Percentiles rank a stretch among this genome's conserved stretches.
phyloP scores from a whole-genome alignment of 306 rosid species.

The Quercus robur region DNA sequence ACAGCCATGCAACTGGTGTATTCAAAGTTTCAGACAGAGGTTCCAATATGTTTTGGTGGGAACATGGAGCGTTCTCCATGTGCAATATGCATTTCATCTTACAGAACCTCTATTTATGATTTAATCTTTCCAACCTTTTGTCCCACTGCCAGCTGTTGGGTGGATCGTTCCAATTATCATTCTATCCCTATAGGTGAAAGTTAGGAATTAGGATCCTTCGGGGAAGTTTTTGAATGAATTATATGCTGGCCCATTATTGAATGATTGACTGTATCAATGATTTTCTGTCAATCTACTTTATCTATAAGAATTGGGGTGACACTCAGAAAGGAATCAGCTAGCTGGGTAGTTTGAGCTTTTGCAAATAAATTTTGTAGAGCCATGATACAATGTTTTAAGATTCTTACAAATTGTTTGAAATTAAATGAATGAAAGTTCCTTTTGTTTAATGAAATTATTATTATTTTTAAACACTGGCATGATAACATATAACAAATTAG shows the following conservation, averaged over 20 bases:
- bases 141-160: constrained; percentile 31
- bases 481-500: not conserved
- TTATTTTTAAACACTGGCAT: not conserved
- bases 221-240: constrained; percentile 16
- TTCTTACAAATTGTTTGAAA: not conserved
- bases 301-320: not conserved
- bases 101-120: constrained; percentile 17
- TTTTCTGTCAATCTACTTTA: constrained; percentile 29
- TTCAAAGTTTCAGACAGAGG: not conserved
- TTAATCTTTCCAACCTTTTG: constrained; percentile 21
- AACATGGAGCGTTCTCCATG: constrained; percentile 8
- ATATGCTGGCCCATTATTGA: constrained; percentile 30
- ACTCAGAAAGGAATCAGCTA: not conserved
- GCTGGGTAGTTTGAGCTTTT: constrained; percentile 19
- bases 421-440: not conserved
- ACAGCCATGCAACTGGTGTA: constrained; percentile 19
- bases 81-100: constrained; percentile 12
- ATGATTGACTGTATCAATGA: constrained; percentile 23
- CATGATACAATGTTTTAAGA: not conserved
- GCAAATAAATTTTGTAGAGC: constrained; percentile 8
- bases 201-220: not conserved
- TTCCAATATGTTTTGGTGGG: constrained; percentile 14
- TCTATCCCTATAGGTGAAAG: constrained; percentile 1
- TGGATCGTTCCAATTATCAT: constrained; percentile 40
- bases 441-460: not conserved